A percentile compares a stretch with the other conserved stretches of the same genome.
phyloP scores from a whole-genome alignment of 441 rosid genomes.

The Erysimum cheiri region DNA sequence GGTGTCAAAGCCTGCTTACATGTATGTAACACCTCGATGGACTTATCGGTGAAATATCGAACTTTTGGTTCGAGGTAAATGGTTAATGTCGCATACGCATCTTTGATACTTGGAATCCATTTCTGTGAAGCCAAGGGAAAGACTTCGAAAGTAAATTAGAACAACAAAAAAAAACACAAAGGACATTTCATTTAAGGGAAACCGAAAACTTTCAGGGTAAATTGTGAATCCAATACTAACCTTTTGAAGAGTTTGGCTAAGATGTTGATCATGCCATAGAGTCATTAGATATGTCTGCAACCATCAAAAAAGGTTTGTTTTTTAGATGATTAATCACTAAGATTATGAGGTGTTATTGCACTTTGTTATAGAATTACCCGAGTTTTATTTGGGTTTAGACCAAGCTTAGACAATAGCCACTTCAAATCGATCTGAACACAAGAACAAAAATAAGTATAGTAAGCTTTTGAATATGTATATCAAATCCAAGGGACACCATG shows the following conservation, averaged over 20 bases:
- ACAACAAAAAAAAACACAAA: neutral
- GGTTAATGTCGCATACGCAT: slow-evolving; percentile 36
- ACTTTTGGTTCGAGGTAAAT: slow-evolving; percentile 40
- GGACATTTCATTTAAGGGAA: neutral
- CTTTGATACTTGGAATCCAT: slow-evolving; percentile 51
- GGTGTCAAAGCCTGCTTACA: slow-evolving; percentile 41
- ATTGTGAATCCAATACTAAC: slow-evolving; percentile 31
- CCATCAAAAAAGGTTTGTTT: neutral
- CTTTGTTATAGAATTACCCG: slow-evolving; percentile 9
- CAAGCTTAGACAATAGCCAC: slow-evolving; percentile 33
- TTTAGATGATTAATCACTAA: slow-evolving; percentile 5
- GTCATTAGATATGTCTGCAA: slow-evolving; percentile 42
- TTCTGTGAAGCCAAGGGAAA: slow-evolving; percentile 37
- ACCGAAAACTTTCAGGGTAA: neutral
- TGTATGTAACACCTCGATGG: slow-evolving; percentile 40
- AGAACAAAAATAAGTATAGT: neutral
- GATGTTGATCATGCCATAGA: slow-evolving; percentile 44
- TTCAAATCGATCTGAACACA: slow-evolving; percentile 28
- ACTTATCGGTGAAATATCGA: slow-evolving; percentile 43
- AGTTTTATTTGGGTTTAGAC: slow-evolving; percentile 29
- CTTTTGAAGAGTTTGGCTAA: slow-evolving; percentile 47
- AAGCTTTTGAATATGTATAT: slow-evolving; percentile 6
- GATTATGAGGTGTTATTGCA: slow-evolving; percentile 2
- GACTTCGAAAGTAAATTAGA: neutral
- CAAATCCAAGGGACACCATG: neutral